Base-by-base conservation (phyloP, 371 early-diverging fungal species). In the Syncephalastrum racemosum region DNA sequence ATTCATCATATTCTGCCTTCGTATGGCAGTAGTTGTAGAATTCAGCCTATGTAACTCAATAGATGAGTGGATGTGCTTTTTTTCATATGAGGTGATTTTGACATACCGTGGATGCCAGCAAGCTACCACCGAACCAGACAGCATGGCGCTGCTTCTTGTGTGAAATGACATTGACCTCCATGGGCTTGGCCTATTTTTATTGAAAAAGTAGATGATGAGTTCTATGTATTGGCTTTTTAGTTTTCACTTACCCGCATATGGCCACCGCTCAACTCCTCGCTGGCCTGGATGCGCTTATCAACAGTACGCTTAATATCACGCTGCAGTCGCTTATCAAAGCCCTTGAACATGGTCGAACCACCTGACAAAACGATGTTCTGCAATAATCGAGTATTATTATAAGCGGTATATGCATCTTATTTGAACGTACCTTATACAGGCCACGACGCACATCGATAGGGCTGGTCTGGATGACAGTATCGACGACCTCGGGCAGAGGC, bases 101-200 rank as follows among this genome's bases (percentile, higher is more conserved):
- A 95, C 96, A 7, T 27, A 27, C 27, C 46, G 94, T 95, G 50
- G 87, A 89, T 43, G 95, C 97, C 63, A 98, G 76, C 63, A 96
- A 79, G 72, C 90, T 90, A 56, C 97, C 98, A 56, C 98, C 98
- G 72, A 90, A 96, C 98, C 98, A 98, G 23, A 98, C 98, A 40
- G 98, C 98, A 63, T 98, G 94, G 31, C 98, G 85, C 72, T 98
- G 98, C 71, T 93, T 93, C 87, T 94, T 95, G 84, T 98, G 97
- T n/a, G 90, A 85, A 39, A 98, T 82, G 41, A 98, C 98, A 65
- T 94, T 96, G 43, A 98, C 98, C 19, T 96, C 97, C 72, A 98
- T 90, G 39, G 91, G 89, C 51, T 76, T 88, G 15, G 91, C 83
- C 71, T 83, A 70, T 4, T 27, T 27, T 55, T 83, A 27, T 27